phyloP scores from a whole-genome alignment of 1,139 yeast species.

The Taphrina betulina region DNA sequence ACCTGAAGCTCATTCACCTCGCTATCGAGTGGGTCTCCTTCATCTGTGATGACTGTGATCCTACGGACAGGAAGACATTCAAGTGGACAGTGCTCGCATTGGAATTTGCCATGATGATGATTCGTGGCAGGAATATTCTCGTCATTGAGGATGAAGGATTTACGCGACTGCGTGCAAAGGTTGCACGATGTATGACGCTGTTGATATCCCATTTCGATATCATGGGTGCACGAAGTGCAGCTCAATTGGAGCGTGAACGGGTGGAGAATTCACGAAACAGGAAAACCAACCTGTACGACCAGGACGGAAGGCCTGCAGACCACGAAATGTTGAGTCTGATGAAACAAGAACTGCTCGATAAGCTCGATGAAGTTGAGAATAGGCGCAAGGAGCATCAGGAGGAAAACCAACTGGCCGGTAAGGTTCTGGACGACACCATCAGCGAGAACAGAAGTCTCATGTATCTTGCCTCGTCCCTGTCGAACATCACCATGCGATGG shows the following conservation, averaged over 20 bases:
- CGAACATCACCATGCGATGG: slow-evolving; percentile 93
- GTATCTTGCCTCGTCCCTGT: slow-evolving; percentile 82
- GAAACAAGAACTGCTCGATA: slow-evolving; percentile 60
- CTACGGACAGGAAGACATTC: slow-evolving; percentile 86
- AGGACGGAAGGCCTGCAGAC: slow-evolving; percentile 22
- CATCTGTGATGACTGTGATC: slow-evolving; percentile 90
- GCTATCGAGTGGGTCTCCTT: slow-evolving; percentile 90
- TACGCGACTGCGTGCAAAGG: slow-evolving; percentile 68
- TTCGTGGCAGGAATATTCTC: slow-evolving; percentile 82
- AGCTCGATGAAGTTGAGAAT: slow-evolving; percentile 60
- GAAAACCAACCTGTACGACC: slow-evolving; percentile 12
- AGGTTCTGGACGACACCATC: slow-evolving; percentile 83
- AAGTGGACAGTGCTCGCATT: slow-evolving; percentile 95
- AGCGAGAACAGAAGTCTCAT: slow-evolving; percentile 85
- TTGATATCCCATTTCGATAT: slow-evolving; percentile 94
- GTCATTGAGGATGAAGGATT: slow-evolving; percentile 79
- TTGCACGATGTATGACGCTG: slow-evolving; percentile 91
- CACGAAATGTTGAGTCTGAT: slow-evolving; percentile 57
- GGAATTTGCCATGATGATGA: slow-evolving; percentile 95
- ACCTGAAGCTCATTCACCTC: slow-evolving; percentile 69
- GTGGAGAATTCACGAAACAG: slow-evolving; percentile 46
- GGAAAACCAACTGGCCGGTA: slow-evolving; percentile 66
- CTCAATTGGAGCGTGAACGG: slow-evolving; percentile 54
- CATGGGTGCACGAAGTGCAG: slow-evolving; percentile 93
- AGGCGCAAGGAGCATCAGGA: slow-evolving; percentile 54